Percentiles rank a stretch among this genome's conserved stretches.
phyloP scores from a whole-genome alignment of 345 rosid genomes.

The Angophora floribunda region DNA sequence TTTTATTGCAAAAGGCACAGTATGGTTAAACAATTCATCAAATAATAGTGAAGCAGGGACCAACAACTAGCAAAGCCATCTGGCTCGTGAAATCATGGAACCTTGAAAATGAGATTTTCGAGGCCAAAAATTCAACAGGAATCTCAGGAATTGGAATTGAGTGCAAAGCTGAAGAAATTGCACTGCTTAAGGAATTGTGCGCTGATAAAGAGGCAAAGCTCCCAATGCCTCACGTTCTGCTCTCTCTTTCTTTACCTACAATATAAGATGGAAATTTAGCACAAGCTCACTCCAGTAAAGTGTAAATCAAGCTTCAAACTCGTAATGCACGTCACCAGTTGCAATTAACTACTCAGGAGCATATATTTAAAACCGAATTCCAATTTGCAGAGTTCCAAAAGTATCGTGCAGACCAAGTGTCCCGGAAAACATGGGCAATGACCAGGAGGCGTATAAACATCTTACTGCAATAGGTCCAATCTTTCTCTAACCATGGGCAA shows the following conservation, averaged over 20 bases:
- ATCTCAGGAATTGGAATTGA: not conserved
- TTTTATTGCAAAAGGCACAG: not conserved
- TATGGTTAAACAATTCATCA: not conserved
- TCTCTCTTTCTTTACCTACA: slow-evolving; percentile 72
- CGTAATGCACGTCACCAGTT: not conserved
- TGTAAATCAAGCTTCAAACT: not conserved
- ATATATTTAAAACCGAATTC: not conserved
- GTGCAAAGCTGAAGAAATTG: not conserved
- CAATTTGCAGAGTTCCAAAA: not conserved
- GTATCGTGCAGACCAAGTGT: not conserved
- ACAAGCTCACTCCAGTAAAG: not conserved
- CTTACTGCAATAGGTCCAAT: not conserved
- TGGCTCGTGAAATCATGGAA: not conserved
- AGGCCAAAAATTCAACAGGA: not conserved
- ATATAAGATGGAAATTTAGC: not conserved
- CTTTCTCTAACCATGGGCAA: not conserved
- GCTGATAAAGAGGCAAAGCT: slow-evolving; percentile 88
- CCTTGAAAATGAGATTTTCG: not conserved
- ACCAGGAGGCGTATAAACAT: not conserved
- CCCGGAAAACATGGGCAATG: not conserved
- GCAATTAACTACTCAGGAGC: not conserved
- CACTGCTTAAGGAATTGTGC: slow-evolving; percentile 51
- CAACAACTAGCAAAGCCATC: not conserved
- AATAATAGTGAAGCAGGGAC: not conserved
- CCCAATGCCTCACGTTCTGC: slow-evolving; percentile 89